These are phyloP conservation scores for Tetrapyrgos nigripes DNA, from an alignment of 1,284 basidiomycete genomes.

Conservation along the genomic window DNA sequence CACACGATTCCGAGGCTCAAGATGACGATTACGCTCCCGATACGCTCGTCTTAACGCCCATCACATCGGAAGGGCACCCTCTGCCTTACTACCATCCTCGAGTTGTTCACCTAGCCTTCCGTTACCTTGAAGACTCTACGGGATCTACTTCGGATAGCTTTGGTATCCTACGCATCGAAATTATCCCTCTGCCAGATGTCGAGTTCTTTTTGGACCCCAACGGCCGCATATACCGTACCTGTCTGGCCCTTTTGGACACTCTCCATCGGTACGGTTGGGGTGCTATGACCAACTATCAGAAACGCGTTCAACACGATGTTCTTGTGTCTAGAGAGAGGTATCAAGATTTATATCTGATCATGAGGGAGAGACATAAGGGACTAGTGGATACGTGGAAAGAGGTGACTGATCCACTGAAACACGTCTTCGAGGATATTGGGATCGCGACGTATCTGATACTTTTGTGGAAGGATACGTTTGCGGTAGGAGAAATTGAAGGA, in stretches of 20 bases:
- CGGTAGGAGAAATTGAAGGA: slow-evolving; percentile 10
- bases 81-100: slow-evolving; percentile 85
- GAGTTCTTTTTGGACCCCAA: slow-evolving; percentile 54
- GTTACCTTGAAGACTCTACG: slow-evolving; percentile 47
- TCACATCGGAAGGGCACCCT: slow-evolving; percentile 46
- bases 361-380: slow-evolving; percentile 85
- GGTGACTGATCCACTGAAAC: slow-evolving; percentile 82
- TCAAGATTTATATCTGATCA: slow-evolving; percentile 88
- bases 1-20: slow-evolving; percentile 21
- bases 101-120: slow-evolving; percentile 76
- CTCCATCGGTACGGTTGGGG: slow-evolving; percentile 90
- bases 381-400: slow-evolving; percentile 81
- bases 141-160: slow-evolving; percentile 3
- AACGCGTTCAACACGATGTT: slow-evolving; percentile 86
- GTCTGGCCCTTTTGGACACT: slow-evolving; percentile 80
- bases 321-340: slow-evolving; percentile 81
- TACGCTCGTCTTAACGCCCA: slow-evolving; percentile 69
- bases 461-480: slow-evolving; percentile 83
- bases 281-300: slow-evolving; percentile 79
- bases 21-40: slow-evolving; percentile 34
- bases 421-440: slow-evolving; percentile 91
- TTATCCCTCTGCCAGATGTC: slow-evolving; percentile 53
- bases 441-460: slow-evolving; percentile 94
- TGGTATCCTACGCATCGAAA: slow-evolving; percentile 51
- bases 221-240: slow-evolving; percentile 81